These are phyloP conservation scores for Echinosophora koreensis DNA, from an alignment of 306 rosid species.

Conservation along the genomic window DNA sequence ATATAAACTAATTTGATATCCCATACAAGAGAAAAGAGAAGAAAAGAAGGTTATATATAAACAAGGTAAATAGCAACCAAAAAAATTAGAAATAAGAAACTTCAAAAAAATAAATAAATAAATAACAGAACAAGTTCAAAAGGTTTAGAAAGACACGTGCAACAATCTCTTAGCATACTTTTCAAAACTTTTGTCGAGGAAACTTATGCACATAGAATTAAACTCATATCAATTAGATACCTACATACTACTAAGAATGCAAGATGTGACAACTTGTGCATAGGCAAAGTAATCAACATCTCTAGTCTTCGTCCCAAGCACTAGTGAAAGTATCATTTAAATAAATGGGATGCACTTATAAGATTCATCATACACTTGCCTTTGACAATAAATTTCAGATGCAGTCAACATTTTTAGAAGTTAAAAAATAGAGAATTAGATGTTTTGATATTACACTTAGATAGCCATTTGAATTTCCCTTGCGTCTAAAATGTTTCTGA, in stretches of 20 bases:
- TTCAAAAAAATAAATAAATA: not conserved
- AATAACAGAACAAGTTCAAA: not conserved
- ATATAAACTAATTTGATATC: conserved; percentile 5
- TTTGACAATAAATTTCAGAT: not conserved
- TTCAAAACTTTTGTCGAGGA: not conserved
- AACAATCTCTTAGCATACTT: not conserved
- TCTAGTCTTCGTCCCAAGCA: not conserved
- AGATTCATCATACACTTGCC: conserved; percentile 15
- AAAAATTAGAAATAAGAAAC: not conserved
- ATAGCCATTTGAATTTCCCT: conserved; percentile 31
- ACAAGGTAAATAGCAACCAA: not conserved
- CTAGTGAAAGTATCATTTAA: not conserved
- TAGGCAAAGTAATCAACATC: not conserved
- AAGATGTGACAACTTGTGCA: not conserved
- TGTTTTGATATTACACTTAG: conserved; percentile 9
- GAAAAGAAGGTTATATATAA: not conserved
- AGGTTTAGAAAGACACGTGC: not conserved
- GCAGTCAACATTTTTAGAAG: conserved; percentile 7
- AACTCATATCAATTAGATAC: not conserved
- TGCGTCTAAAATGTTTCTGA: conserved; percentile 22
- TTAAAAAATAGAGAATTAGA: conserved; percentile 11
- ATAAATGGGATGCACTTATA: not conserved
- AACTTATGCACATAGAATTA: not conserved
- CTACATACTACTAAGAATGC: not conserved
- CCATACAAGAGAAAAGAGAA: conserved; percentile 25